Evolutionary conservation across 805 yeast genomes (phyloP), one percentile per base, ranked within the genome.

Genomic region (Myxozyma sirexii): DNA sequence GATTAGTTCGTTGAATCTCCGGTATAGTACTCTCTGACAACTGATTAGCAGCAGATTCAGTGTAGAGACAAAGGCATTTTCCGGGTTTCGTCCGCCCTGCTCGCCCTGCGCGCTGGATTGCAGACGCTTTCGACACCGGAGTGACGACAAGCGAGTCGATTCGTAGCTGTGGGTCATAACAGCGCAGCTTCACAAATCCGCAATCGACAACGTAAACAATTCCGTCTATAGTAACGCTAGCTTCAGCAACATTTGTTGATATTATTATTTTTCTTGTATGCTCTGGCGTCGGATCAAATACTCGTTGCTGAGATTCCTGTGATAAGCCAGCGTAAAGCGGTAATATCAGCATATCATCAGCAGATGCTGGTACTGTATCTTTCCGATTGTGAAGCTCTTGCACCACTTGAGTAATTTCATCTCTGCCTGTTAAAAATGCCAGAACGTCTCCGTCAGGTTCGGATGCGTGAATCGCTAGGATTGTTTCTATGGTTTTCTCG

Each of bases 391-490:
- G 71, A 0, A 84, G n/a, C 19, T 33, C 56, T 74, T 15, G 79
- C 74, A 4, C 82, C 0, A 88, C 82, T 2, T 82, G 79, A 67
- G 88, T 92, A 56, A 90, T 87, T 71, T 90, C 96, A 69, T 88
- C 96, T 69, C 88, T 90, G 52, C 96, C 96, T 0, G 97, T 88
- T 87, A 90, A 84, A 70, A 90, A 90, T 3, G 88, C 93, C 29
- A 94, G 75, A n/a, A 94, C 82, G 72, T 94, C 99, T 47, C 99
- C 99, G 33, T 82, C 81, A 17, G 82, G 88, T 71, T 94, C 97
- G 6, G 87, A 77, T 66, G 80, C 78, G 70, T 94, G 92, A 13
- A 92, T 77, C 70, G 91, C 97, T 2, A 88, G 81, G 12, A 90
- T 84, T 1, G 92, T 90, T 65, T 83, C 83, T 0, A 89, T 87